Base-by-base conservation (phyloP, 2,329 filamentous ascomycete species). In the Fusarium sp. region DNA sequence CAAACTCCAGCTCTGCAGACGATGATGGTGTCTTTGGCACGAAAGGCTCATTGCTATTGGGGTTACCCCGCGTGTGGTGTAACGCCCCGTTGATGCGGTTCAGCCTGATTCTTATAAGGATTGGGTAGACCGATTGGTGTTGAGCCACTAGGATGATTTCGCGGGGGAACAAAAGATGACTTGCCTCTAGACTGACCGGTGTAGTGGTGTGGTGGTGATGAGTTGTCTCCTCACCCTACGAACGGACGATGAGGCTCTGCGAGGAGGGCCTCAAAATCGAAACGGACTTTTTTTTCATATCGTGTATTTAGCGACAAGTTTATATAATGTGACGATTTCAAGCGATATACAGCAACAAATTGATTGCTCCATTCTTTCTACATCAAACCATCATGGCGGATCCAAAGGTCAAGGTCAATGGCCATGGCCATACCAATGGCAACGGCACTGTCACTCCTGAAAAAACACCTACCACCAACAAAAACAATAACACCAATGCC, bases 41-140 rank as follows among this genome's bases (percentile, higher is more conserved):
- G 30, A 49, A 47, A 34, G 57, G 20, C 54, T 66, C n/a, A 65
- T 61, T 53, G 22, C 18, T 48, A 70, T 70, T 75, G 65, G 69
- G 40, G 61, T 71, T 76, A 76, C 74, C 74, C 74, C 74, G 74
- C 74, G 74, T 72, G 48, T 41, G 49, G 71, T 72, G 69, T 56
- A 62, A 75, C 72, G 27, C 24, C 49, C 30, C 25, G 24, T 57
- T 34, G 63, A 53, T 61, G 63, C 69, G 64, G 48, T 46, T 34
- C 62, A 74, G 71, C 73, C 74, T 75, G 70, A 75, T 51, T 51
- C 48, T 58, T 61, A 18, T 53, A 47, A 64, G 60, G 54, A 69
- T 73, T 74, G 70, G 70, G 69, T 41, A 61, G 34, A 32, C 37
- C 6, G 55, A 55, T 57, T 63, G 16, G 44, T 16, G 47, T 22